Conservation (phyloP, 1,139 yeast genomes). For the Blastobotrys arbuscula region DNA sequence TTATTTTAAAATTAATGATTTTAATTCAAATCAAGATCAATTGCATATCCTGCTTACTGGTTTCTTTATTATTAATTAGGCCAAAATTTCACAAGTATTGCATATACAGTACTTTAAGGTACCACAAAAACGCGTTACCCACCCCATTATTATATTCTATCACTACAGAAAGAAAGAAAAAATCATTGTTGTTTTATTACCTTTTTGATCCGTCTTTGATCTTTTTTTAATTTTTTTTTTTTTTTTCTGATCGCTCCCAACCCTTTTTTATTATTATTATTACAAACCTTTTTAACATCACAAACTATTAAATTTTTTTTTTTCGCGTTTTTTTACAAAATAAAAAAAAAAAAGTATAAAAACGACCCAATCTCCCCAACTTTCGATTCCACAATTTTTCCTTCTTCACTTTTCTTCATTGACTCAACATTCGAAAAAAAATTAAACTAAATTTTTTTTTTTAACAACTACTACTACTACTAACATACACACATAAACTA, state of each 20-base stretch:
- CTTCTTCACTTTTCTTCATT: conserved; percentile 20
- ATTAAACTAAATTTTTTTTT: conserved; percentile 18
- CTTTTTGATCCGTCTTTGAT: background rate
- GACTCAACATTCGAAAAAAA: conserved; percentile 30
- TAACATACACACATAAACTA: background rate
- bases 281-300: too few species aligned
- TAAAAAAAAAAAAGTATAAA: conserved; percentile 1
- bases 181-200: background rate
- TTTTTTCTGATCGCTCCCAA: background rate
- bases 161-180: too few species aligned
- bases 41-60: too few species aligned
- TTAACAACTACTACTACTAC: background rate
- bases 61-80: too few species aligned
- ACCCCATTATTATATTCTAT: background rate
- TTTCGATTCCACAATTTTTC: conserved; percentile 13
- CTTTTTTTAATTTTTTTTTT: background rate
- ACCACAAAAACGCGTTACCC: background rate
- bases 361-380: conserved; percentile 1
- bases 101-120: too few species aligned
- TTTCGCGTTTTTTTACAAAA: background rate
- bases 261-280: too few species aligned
- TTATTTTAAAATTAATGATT: too few species aligned
- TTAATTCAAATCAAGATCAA: too few species aligned
- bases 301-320: too few species aligned
- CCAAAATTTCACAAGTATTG: too few species aligned